Conservation (phyloP, 2,329 filamentous ascomycete genomes). For the Fusarium chaquense region DNA sequence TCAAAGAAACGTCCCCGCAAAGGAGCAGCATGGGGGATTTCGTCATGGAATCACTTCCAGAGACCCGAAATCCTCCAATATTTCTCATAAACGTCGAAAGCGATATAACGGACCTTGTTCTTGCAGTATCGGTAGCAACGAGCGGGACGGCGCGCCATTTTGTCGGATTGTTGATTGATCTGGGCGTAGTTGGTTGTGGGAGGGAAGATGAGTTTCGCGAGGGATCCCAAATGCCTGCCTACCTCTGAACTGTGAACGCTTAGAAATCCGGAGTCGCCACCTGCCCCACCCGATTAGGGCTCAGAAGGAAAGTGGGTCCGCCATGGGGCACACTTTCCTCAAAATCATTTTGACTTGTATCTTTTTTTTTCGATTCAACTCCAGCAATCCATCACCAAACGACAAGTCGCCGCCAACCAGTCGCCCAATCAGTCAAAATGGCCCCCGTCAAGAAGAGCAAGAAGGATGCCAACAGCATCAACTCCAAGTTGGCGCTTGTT, state of each 20-base stretch:
- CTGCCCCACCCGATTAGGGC: constrained; percentile 36
- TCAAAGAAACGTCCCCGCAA: not conserved
- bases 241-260: constrained; percentile 20
- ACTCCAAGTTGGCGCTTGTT: constrained; percentile 71
- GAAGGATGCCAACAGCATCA: constrained; percentile 83
- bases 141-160: constrained; percentile 99
- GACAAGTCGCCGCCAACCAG: constrained; percentile 49
- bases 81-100: constrained; percentile 23
- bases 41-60: constrained; percentile 20
- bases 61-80: constrained; percentile 24
- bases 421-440: constrained; percentile 67
- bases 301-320: not conserved
- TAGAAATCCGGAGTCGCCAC: constrained; percentile 31
- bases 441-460: constrained; percentile 81
- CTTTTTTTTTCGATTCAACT: constrained; percentile 42
- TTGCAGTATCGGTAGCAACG: constrained; percentile 99
- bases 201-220: constrained; percentile 49
- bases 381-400: constrained; percentile 51
- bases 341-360: constrained; percentile 41
- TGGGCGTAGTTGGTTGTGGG: constrained; percentile 55
- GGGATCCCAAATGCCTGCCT: constrained; percentile 47
- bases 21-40: constrained; percentile 19
- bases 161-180: constrained; percentile 72
- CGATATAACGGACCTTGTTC: constrained; percentile 86
- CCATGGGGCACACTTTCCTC: constrained; percentile 26